Evolutionary conservation across 2,329 filamentous ascomycete species (phyloP).

Genomic region (Xylaria sp.): DNA sequence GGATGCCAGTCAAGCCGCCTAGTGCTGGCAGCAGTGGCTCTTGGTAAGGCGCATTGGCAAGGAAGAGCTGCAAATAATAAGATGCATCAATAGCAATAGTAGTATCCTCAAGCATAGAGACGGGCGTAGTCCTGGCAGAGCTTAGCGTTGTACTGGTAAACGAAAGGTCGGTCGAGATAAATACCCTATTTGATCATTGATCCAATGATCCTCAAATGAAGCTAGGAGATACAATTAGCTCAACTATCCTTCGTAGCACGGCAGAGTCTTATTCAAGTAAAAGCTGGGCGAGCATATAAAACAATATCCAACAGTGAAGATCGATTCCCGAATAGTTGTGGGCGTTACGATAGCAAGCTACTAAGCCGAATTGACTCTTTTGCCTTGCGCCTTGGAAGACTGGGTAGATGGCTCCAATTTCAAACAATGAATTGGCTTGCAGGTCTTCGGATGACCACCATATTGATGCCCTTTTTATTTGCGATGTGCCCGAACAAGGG

Average conservation of each 20-base stretch:
- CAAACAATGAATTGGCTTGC: neutral
- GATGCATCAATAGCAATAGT: slow-evolving; percentile 66
- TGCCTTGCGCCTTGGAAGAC: neutral
- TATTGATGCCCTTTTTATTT: neutral
- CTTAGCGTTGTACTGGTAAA: slow-evolving; percentile 16
- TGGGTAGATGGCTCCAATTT: neutral
- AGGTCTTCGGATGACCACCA: neutral
- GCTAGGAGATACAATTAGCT: slow-evolving; percentile 39
- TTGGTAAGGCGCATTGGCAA: slow-evolving; percentile 71
- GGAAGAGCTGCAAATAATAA: slow-evolving; percentile 82
- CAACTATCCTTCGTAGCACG: neutral
- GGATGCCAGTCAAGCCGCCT: slow-evolving; percentile 84
- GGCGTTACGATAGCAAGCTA: neutral
- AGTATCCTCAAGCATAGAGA: slow-evolving; percentile 75
- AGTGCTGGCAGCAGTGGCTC: slow-evolving; percentile 91
- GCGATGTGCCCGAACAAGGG: neutral
- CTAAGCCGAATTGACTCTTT: neutral
- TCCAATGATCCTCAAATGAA: slow-evolving; percentile 48
- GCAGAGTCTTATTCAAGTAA: neutral
- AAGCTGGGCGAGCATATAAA: neutral
- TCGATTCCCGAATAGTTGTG: neutral
- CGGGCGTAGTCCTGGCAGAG: slow-evolving; percentile 57
- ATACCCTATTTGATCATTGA: slow-evolving; percentile 46
- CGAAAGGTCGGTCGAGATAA: slow-evolving; percentile 12
- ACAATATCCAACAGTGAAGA: neutral